phyloP scores from a whole-genome alignment of 169 alveolate species.

The Perkinsus chesapeaki region DNA sequence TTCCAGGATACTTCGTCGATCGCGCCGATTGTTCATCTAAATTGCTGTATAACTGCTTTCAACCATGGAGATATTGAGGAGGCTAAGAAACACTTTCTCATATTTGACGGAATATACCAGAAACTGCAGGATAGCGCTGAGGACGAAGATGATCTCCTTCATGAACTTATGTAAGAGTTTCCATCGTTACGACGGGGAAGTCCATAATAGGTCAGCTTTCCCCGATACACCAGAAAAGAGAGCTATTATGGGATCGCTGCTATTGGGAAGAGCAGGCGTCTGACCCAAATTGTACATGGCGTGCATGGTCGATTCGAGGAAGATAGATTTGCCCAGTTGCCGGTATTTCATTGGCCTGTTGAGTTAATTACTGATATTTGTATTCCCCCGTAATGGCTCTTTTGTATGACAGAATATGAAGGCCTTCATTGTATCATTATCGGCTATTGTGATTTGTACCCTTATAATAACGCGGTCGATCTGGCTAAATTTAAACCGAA shows the following conservation, averaged over 20 bases:
- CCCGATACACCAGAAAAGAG: background rate
- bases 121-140: background rate
- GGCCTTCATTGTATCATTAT: too few relatives aligned
- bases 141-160: background rate
- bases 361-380: too few relatives aligned
- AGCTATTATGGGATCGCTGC: background rate
- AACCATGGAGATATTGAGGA: constrained; percentile 51
- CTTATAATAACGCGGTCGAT: too few relatives aligned
- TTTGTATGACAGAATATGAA: too few relatives aligned
- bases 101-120: background rate
- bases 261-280: background rate
- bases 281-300: background rate
- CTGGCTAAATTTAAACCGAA: too few relatives aligned
- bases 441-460: too few relatives aligned
- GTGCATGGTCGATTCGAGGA: background rate
- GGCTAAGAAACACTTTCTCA: constrained; percentile 30
- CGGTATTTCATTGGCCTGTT: too few relatives aligned
- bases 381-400: too few relatives aligned
- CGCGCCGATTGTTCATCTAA: constrained; percentile 57
- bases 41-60: constrained; percentile 60
- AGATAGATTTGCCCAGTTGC: background rate
- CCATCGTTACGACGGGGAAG: background rate
- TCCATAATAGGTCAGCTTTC: background rate
- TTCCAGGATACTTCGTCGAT: constrained; percentile 18
- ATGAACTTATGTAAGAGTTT: background rate